Base-by-base conservation (phyloP, 768 basidiomycete species). In the Xerocomus brunneocitrinus region DNA sequence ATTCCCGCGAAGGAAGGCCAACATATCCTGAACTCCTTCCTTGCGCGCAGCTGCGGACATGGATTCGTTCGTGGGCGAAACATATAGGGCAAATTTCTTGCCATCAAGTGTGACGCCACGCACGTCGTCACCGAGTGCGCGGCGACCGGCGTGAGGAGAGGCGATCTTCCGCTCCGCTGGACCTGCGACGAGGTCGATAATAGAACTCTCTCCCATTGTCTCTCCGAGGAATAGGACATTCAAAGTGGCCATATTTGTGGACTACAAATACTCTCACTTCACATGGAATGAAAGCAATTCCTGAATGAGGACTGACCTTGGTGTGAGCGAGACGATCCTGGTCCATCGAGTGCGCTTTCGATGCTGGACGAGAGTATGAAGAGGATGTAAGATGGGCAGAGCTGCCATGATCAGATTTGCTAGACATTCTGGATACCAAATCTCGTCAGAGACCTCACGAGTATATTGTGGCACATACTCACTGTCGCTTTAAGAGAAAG, bases 141-240 rank as follows among this genome's bases (percentile, higher is more conserved):
- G 40, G 38, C 10, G 35, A 32, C 34, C 9, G 3, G 32, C 7
- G 16, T 27, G 42, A 27, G 4, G 43, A 50, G 14, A 25, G 8
- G 35, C 13, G 9, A 13, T 38, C 22, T 47, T 49, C 28, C 43
- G 40, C 14, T 47, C 52, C 32, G 27, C 56, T 43, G 56, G 16
- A n/a, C 51, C 49, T 36, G 52, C 54, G 39, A 57, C 24, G 47
- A 65, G 50, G 31, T 67, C 50, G 54, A 62, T 25, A 19, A 65
- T 54, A 50, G 59, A 67, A 49, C 19, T 16, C 16, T 59, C 51
- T 31, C 56, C 59, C 3, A 57, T 38, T n/a, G 56, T 67, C 49
- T 64, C 65, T 30, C 62, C 65, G 3, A 65, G 31, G 45, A 65
- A 55, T 5, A 65, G 19, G 30, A 65, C 40, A 45, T 65, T 59